These are phyloP conservation scores for Pythium angustatum DNA, from an alignment of 352 stramenopile genomes.

Conservation along the genomic window DNA sequence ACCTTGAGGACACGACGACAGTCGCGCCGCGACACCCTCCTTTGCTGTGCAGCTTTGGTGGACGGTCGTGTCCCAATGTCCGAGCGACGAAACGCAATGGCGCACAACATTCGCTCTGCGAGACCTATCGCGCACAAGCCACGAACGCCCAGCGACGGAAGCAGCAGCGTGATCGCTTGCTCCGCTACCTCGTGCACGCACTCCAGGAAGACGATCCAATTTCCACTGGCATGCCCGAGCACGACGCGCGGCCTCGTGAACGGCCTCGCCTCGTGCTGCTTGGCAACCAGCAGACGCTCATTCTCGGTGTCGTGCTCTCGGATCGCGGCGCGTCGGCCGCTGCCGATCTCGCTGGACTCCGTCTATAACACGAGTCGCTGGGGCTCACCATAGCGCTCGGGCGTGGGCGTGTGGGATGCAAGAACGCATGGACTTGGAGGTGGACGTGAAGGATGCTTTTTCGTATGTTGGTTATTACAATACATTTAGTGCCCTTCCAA, in stretches of 20 bases:
- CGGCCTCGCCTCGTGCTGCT: not conserved
- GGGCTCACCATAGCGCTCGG: too few species aligned
- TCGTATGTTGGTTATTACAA: too few species aligned
- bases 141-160: not conserved
- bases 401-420: too few species aligned
- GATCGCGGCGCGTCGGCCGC: not conserved
- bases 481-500: too few species aligned
- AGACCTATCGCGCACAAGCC: not conserved
- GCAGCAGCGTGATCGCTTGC: not conserved
- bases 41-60: not conserved
- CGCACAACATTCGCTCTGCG: not conserved
- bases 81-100: not conserved
- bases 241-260: not conserved
- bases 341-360: not conserved
- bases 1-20: too few species aligned
- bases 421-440: too few species aligned
- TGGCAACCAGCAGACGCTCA: not conserved
- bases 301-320: not conserved
- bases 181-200: not conserved
- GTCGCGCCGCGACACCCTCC: too few species aligned
- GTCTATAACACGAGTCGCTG: too few species aligned
- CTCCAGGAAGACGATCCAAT: not conserved
- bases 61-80: not conserved
- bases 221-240: too few species aligned
- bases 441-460: too few species aligned